phyloP scores from a whole-genome alignment of 192 early-diverging fungal genomes.

The Funneliformis mosseae region DNA sequence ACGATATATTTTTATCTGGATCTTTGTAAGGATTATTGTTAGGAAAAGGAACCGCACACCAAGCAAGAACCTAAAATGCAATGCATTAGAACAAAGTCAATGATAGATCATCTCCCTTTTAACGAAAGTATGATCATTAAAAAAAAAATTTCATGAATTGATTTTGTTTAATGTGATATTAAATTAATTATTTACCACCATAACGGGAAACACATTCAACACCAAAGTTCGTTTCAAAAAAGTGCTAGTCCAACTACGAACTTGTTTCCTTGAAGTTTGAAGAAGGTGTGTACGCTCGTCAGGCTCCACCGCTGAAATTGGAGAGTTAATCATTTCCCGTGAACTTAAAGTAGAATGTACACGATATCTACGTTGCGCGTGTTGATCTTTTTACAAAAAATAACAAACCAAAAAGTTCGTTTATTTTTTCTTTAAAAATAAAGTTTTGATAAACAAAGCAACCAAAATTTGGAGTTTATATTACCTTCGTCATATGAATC shows the following conservation, averaged over 20 bases:
- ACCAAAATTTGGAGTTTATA: not conserved
- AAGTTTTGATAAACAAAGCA: not conserved
- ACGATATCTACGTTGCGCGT: not conserved
- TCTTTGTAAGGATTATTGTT: constrained; percentile 40
- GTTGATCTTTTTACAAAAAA: not conserved
- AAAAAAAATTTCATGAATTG: not conserved
- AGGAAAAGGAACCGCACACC: constrained; percentile 61
- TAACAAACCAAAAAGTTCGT: too few species aligned
- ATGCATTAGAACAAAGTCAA: constrained; percentile 38
- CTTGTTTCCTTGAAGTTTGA: constrained; percentile 16
- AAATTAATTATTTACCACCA: constrained; percentile 32
- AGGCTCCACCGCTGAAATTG: not conserved
- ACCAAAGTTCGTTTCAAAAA: constrained; percentile 44
- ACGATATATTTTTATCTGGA: not conserved
- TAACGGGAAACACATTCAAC: constrained; percentile 55
- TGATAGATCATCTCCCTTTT: constrained; percentile 37
- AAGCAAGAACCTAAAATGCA: constrained; percentile 49
- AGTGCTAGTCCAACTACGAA: constrained; percentile 44
- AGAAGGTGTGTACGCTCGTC: constrained; percentile 44
- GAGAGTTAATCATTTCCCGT: too few species aligned
- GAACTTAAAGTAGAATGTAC: not conserved
- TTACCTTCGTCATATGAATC: constrained; percentile 15
- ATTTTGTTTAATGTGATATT: constrained; percentile 3
- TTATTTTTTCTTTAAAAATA: not conserved
- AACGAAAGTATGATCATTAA: not conserved